Conservation (phyloP, 2,329 filamentous ascomycete genomes). For the Corniculantispora saksenae region DNA sequence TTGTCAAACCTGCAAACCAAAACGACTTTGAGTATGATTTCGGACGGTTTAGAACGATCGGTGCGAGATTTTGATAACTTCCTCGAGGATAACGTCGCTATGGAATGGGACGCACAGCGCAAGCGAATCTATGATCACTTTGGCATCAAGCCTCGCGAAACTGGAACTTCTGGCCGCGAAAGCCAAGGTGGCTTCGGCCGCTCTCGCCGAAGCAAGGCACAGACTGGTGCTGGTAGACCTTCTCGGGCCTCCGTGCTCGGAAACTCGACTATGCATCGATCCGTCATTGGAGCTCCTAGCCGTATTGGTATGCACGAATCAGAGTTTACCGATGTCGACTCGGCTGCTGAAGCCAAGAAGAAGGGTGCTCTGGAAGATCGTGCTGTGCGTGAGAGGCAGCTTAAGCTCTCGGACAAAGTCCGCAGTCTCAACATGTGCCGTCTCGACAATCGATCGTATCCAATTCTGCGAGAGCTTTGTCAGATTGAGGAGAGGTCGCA, state of each 20-base stretch:
- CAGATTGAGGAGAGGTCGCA: slow-evolving; percentile 70
- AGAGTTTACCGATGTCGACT: slow-evolving; percentile 69
- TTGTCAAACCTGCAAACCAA: slow-evolving; percentile 85
- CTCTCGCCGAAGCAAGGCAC: slow-evolving; percentile 53
- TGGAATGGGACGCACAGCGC: slow-evolving; percentile 94
- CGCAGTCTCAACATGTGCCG: slow-evolving; percentile 76
- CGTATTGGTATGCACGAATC: slow-evolving; percentile 64
- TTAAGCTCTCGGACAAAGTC: slow-evolving; percentile 76
- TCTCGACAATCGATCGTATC: slow-evolving; percentile 65
- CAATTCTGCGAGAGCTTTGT: slow-evolving; percentile 74
- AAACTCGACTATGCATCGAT: slow-evolving; percentile 72
- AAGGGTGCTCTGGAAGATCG: slow-evolving; percentile 66
- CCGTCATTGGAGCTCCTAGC: slow-evolving; percentile 81
- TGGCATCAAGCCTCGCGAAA: slow-evolving; percentile 70
- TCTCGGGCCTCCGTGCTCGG: slow-evolving; percentile 51
- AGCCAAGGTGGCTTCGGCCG: slow-evolving; percentile 60
- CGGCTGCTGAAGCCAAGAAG: slow-evolving; percentile 50
- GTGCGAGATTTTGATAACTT: slow-evolving; percentile 91
- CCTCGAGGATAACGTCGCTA: slow-evolving; percentile 88
- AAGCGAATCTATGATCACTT: slow-evolving; percentile 96
- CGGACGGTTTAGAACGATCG: slow-evolving; percentile 85
- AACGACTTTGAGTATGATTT: slow-evolving; percentile 87
- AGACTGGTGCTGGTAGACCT: slow-evolving; percentile 55
- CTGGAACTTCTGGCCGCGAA: slow-evolving; percentile 45
- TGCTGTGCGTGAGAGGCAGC: slow-evolving; percentile 80